A percentile compares a stretch with the other conserved stretches of the same genome.
Conservation (phyloP, 495 filamentous ascomycete genomes). For the Aspergillus taichungensis region DNA sequence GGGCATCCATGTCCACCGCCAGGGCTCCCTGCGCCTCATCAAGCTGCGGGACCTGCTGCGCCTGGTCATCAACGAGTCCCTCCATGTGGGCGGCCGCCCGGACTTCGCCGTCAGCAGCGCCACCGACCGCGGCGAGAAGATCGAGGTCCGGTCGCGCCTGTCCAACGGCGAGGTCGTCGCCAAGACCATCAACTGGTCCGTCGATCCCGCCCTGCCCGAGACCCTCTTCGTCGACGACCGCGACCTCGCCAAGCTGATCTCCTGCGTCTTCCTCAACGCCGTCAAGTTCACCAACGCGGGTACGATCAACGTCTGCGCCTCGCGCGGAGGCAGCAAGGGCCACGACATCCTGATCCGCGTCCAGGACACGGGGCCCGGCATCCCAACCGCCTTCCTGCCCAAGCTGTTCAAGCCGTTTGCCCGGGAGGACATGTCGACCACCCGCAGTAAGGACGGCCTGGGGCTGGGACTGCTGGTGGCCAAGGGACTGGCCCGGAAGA, state of each 20-base stretch:
- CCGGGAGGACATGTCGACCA: constrained; percentile 63
- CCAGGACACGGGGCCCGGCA: constrained; percentile 64
- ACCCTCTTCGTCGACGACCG: constrained; percentile 61
- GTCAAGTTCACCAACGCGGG: constrained; percentile 73
- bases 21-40: constrained; percentile 43
- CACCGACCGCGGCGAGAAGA: constrained; percentile 55
- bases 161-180: constrained; percentile 49
- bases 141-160: constrained; percentile 52
- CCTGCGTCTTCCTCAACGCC: constrained; percentile 68
- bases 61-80: constrained; percentile 58
- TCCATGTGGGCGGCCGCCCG: constrained; percentile 65
- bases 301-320: constrained; percentile 50
- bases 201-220: constrained; percentile 57
- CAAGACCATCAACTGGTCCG: constrained; percentile 59
- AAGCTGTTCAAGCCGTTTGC: constrained; percentile 70
- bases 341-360: constrained; percentile 55
- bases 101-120: constrained; percentile 54
- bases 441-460: constrained; percentile 61
- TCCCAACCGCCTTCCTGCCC: constrained; percentile 58
- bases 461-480: constrained; percentile 70
- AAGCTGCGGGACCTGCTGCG: constrained; percentile 59
- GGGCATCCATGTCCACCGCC: constrained; percentile 35
- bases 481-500: constrained; percentile 64
- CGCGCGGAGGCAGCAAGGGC: constrained; percentile 32
- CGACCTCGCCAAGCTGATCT: constrained; percentile 65